Percentiles rank a stretch among this genome's conserved stretches.
Conservation (phyloP, 2,329 filamentous ascomycete species). For the Ascosphaera apis region DNA sequence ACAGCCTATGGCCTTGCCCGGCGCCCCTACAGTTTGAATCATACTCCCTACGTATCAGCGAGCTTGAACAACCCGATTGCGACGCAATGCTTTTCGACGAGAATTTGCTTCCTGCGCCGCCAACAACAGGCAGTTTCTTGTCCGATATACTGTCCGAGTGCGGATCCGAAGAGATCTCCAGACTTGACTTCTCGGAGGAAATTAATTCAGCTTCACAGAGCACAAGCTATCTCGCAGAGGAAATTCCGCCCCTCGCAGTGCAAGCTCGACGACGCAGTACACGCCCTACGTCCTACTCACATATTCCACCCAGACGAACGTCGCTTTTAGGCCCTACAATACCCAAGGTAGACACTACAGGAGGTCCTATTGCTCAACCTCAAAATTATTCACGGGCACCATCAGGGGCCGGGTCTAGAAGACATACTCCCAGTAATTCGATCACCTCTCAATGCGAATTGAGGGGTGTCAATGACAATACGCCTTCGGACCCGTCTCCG, state of each 20-base stretch:
- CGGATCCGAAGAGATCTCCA: neutral
- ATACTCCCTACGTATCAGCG: neutral
- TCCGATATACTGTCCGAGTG: neutral
- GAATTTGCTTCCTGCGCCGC: neutral
- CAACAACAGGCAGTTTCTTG: neutral
- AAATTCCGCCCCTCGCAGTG: neutral
- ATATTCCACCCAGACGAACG: neutral
- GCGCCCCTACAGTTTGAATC: neutral
- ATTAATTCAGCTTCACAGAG: neutral
- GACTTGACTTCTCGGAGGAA: neutral
- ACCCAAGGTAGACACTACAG: neutral
- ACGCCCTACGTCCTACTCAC: neutral
- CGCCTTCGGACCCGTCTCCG: neutral
- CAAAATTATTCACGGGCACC: neutral
- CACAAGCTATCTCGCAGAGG: neutral
- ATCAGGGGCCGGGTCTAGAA: neutral
- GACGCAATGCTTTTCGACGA: neutral
- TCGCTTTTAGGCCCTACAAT: neutral
- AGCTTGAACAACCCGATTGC: neutral
- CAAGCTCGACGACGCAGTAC: neutral
- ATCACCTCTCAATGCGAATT: neutral
- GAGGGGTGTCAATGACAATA: neutral
- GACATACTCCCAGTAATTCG: neutral
- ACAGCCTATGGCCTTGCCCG: neutral
- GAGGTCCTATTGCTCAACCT: neutral